Evolutionary conservation across 176 grass and related monocot species (phyloP).

Genomic region (Triticum monococcum): DNA sequence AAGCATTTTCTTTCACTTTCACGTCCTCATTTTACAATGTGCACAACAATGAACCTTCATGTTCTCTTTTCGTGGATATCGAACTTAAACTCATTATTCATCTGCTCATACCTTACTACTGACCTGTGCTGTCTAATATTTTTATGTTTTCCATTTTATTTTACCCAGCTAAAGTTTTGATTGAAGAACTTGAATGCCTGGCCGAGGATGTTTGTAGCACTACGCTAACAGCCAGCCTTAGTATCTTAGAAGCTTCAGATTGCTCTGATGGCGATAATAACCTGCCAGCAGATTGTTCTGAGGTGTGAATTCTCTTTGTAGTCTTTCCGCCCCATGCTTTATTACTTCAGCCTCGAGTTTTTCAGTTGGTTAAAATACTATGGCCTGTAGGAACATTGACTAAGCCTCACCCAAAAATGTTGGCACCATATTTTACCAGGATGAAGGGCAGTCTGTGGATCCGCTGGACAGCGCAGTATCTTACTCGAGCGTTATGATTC

Average conservation of each 20-base stretch:
- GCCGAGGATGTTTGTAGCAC: constrained; percentile 33
- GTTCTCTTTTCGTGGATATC: not conserved
- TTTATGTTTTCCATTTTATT: not conserved
- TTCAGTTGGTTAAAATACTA: not conserved
- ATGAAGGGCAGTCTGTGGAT: constrained; percentile 34
- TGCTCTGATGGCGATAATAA: not conserved
- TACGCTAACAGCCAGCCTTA: constrained; percentile 26
- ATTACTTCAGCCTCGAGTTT: not conserved
- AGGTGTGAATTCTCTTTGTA: constrained; percentile 12
- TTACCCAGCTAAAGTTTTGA: constrained; percentile 41
- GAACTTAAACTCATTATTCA: not conserved
- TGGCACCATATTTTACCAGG: constrained; percentile 14
- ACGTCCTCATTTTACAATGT: not conserved
- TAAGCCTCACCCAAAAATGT: not conserved
- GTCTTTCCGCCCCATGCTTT: not conserved
- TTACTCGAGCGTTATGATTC: constrained; percentile 21
- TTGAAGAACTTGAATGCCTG: constrained; percentile 43
- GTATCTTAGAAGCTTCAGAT: constrained; percentile 5
- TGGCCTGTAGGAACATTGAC: not conserved
- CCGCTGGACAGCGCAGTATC: constrained; percentile 28
- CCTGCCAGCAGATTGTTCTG: not conserved
- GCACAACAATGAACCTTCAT: not conserved
- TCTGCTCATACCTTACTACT: not conserved
- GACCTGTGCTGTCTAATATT: not conserved
- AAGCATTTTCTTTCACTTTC: not conserved